Conservation (phyloP, 2,329 filamentous ascomycete species). For the Penicillium sp. region DNA sequence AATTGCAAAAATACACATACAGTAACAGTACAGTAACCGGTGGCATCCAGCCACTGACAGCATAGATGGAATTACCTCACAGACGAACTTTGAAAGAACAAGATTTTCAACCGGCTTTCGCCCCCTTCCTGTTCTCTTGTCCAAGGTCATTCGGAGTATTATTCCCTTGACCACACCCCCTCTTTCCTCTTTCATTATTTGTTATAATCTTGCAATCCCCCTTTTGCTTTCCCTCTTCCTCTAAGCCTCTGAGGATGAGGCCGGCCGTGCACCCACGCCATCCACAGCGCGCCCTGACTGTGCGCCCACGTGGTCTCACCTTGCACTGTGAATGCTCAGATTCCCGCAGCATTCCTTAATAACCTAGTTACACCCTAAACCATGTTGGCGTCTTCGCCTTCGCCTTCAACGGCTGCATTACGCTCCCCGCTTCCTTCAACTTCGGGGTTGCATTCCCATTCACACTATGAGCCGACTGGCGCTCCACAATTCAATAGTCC, state of each 20-base stretch:
- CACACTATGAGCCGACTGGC: conserved; percentile 33
- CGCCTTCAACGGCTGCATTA: conserved; percentile 39
- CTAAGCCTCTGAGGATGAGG: conserved; percentile 25
- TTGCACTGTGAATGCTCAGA: conserved; percentile 24
- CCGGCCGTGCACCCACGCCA: conserved; percentile 32
- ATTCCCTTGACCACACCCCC: background rate
- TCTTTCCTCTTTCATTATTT: background rate
- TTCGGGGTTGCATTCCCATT: conserved; percentile 25
- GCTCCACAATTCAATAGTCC: conserved; percentile 33
- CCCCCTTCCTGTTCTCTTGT: background rate
- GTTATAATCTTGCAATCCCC: background rate
- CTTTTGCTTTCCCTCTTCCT: background rate
- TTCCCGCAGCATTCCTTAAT: conserved; percentile 20
- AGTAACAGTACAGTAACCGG: conserved; percentile 1
- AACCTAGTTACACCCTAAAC: conserved; percentile 3
- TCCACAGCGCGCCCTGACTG: conserved; percentile 36
- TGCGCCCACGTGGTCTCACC: conserved; percentile 39
- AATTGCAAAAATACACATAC: background rate
- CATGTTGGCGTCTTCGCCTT: conserved; percentile 45
- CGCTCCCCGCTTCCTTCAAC: conserved; percentile 28
- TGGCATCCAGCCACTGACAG: conserved; percentile 1
- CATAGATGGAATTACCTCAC: conserved; percentile 6
- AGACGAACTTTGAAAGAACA: conserved; percentile 1
- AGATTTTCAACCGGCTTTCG: conserved; percentile 6
- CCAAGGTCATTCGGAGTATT: conserved; percentile 1